A percentile compares a stretch with the other conserved stretches of the same genome.
Evolutionary conservation across 2,329 filamentous ascomycete species (phyloP).

Genomic region (Fusarium sp.): DNA sequence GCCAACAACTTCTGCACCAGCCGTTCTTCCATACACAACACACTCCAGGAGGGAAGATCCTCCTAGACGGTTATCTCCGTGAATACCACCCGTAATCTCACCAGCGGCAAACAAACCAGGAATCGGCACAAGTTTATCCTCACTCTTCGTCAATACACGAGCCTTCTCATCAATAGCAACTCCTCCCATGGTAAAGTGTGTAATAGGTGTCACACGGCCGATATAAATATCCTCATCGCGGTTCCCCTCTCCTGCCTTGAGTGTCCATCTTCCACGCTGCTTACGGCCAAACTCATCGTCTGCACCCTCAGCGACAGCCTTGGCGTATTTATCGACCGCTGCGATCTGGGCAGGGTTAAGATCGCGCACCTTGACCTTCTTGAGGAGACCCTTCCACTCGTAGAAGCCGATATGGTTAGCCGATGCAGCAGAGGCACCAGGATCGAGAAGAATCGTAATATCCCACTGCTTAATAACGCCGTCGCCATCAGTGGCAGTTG

Average conservation of each 20-base stretch:
- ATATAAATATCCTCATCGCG: slow-evolving; percentile 67
- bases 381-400: slow-evolving; percentile 70
- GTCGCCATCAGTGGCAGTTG: slow-evolving; percentile 48
- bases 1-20: slow-evolving; percentile 55
- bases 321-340: slow-evolving; percentile 63
- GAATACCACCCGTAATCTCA: slow-evolving; percentile 73
- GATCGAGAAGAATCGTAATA: slow-evolving; percentile 69
- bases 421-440: slow-evolving; percentile 65
- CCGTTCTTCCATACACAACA: slow-evolving; percentile 72
- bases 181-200: slow-evolving; percentile 77
- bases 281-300: slow-evolving; percentile 62
- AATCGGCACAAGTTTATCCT: slow-evolving; percentile 58
- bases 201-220: slow-evolving; percentile 71
- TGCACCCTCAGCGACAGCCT: slow-evolving; percentile 55
- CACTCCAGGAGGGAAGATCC: slow-evolving; percentile 73
- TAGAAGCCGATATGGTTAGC: slow-evolving; percentile 73
- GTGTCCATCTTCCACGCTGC: slow-evolving; percentile 67
- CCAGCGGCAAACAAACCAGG: slow-evolving; percentile 72
- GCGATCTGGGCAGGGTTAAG: slow-evolving; percentile 56
- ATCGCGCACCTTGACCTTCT: slow-evolving; percentile 66
- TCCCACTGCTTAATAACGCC: slow-evolving; percentile 65
- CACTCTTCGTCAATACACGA: slow-evolving; percentile 59
- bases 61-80: slow-evolving; percentile 72
- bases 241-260: slow-evolving; percentile 58
- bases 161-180: slow-evolving; percentile 67